Evolutionary conservation across 1,139 yeast genomes (phyloP), one percentile per base, ranked within the genome.

Genomic region (Sugiyamaella paludigena): DNA sequence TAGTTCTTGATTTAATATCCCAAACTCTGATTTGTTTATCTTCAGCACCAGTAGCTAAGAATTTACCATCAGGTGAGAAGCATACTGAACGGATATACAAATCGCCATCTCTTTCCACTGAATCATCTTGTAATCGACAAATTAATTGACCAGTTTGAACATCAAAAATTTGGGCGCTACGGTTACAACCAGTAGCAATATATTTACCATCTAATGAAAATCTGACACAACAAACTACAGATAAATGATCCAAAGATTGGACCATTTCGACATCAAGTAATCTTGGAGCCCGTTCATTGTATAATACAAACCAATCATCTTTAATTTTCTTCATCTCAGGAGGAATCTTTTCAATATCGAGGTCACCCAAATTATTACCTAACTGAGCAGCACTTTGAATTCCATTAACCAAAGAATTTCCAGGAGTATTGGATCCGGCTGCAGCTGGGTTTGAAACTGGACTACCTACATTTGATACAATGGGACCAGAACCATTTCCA

Each of bases 11-110:
- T 47, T 86, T 79, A 67, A 92, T 81, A 68, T 92, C 97, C 98
- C 98, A 92, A 64, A 92, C 91, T 69, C 98, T 81, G 62, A 92
- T 92, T 65, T 88, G 83, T 70, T 88, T 89, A 72, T 92, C 98
- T 72, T 92, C 98, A 37, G 98, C 98, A 65, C 98, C 98, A 13
- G 98, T 92, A 31, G 98, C 98, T 63, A 92, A 78, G 62, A 80
- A 86, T 70, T 88, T 87, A 48, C 98, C 98, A 71, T 91, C 97
- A 40, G 98, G 98, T 2, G 96, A 87, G 73, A 92, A 91, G 68
- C 98, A 91, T 46, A 92, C 97, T 1, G 96, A 87, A 64, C 98
- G 81, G 61, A 91, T 89, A 72, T 92, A 92, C 64, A 92, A 76
- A 68, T 92, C 98, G 40, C 95, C 75, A 24, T 74, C 75, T 34